phyloP scores from a whole-genome alignment of 768 basidiomycete genomes.

The Pulveroboletus frians region DNA sequence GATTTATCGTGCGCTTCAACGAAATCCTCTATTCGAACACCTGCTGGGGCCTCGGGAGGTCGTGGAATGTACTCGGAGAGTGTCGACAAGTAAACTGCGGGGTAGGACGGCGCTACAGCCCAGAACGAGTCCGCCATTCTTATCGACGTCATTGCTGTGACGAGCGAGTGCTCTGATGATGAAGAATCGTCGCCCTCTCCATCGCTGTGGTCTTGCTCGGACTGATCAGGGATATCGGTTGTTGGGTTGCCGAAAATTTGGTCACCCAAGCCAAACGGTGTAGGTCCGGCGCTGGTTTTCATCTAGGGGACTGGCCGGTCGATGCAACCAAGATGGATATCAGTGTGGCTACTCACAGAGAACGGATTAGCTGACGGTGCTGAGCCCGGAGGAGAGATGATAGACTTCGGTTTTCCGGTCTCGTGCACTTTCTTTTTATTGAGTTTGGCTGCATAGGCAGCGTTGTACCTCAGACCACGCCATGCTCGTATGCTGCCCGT shows the following conservation, averaged over 20 bases:
- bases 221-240: slow-evolving; percentile 14
- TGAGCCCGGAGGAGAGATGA: slow-evolving; percentile 28
- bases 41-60: slow-evolving; percentile 41
- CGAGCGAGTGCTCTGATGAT: slow-evolving; percentile 45
- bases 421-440: slow-evolving; percentile 47
- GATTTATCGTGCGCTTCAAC: slow-evolving; percentile 39
- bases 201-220: slow-evolving; percentile 10
- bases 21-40: slow-evolving; percentile 36
- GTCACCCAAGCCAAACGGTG: slow-evolving; percentile 53
- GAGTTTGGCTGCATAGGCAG: slow-evolving; percentile 69
- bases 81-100: slow-evolving; percentile 71
- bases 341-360: slow-evolving; percentile 41
- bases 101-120: slow-evolving; percentile 59
- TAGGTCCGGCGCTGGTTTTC: slow-evolving; percentile 27
- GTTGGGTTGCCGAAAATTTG: slow-evolving; percentile 54
- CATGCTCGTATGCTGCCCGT: slow-evolving; percentile 68
- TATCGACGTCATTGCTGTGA: slow-evolving; percentile 53
- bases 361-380: slow-evolving; percentile 59
- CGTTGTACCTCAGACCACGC: slow-evolving; percentile 69
- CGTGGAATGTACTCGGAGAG: slow-evolving; percentile 66
- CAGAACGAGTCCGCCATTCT: slow-evolving; percentile 61
- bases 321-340: neutral
- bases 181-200: slow-evolving; percentile 31
- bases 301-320: slow-evolving; percentile 13
- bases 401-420: slow-evolving; percentile 35